Conservation (phyloP, 768 basidiomycete species). For the Tulasnella sp. region DNA sequence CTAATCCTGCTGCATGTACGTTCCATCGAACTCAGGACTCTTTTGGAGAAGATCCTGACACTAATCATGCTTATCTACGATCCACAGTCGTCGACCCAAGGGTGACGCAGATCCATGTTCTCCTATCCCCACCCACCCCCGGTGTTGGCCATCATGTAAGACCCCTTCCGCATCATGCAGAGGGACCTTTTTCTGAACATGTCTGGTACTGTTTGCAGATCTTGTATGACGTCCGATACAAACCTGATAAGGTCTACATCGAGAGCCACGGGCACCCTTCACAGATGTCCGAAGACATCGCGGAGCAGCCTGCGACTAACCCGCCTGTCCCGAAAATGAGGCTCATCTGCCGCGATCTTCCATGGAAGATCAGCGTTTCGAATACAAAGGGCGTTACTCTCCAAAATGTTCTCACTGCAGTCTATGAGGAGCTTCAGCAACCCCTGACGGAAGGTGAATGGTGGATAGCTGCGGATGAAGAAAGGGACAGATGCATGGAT, state of each 20-base stretch:
- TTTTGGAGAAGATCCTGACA: not conserved
- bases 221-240: conserved; percentile 18
- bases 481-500: conserved; percentile 3
- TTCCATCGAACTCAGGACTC: not conserved
- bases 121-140: conserved; percentile 9
- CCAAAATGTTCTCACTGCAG: conserved; percentile 5
- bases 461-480: conserved; percentile 20
- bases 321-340: conserved; percentile 9
- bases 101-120: not conserved
- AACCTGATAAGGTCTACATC: conserved; percentile 17
- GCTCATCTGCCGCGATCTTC: conserved; percentile 11
- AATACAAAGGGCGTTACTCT: conserved; percentile 16
- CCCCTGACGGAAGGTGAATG: conserved; percentile 17
- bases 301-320: not conserved
- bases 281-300: conserved; percentile 7
- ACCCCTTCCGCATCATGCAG: not conserved
- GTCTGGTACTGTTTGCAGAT: not conserved
- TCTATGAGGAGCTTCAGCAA: conserved; percentile 5
- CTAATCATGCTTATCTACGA: not conserved
- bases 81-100: conserved; percentile 2
- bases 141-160: not conserved
- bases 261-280: not conserved
- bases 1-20: not conserved
- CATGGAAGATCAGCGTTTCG: conserved; percentile 12
- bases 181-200: not conserved